A percentile compares a stretch with the other conserved stretches of the same genome.
Conservation (phyloP, 768 basidiomycete genomes). For the Suillus placidus region DNA sequence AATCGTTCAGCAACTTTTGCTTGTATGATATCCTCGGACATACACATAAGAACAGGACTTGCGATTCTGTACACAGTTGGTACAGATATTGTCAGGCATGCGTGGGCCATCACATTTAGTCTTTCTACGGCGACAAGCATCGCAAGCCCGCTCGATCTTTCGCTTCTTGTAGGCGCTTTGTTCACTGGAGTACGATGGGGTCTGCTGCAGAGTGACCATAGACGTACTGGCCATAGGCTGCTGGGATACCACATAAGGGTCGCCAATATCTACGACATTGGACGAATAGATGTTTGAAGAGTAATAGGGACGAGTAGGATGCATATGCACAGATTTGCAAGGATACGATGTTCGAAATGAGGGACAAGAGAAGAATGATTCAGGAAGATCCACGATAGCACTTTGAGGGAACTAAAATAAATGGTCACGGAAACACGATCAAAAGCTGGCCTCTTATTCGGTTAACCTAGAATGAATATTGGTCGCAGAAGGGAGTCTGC, state of each 20-base stretch:
- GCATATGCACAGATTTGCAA: conserved; percentile 19
- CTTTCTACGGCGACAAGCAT: conserved; percentile 59
- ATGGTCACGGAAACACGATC: not conserved
- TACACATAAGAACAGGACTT: conserved; percentile 65
- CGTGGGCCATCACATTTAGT: conserved; percentile 63
- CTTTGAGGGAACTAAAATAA: conserved; percentile 22
- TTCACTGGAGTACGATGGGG: conserved; percentile 14
- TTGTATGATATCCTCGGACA: conserved; percentile 25
- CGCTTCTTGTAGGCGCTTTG: conserved; percentile 39
- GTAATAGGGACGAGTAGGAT: conserved; percentile 19
- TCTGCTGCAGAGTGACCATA: conserved; percentile 16
- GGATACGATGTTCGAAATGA: conserved; percentile 5
- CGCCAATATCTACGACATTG: conserved; percentile 33
- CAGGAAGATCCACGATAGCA: conserved; percentile 15
- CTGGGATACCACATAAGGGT: conserved; percentile 14
- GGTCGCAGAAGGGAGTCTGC: not conserved
- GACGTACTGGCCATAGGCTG: conserved; percentile 12
- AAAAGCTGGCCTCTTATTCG: not conserved
- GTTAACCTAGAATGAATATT: not conserved
- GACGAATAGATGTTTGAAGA: conserved; percentile 17
- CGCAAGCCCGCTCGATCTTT: conserved; percentile 60
- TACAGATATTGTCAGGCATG: conserved; percentile 52
- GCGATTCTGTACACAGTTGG: conserved; percentile 55
- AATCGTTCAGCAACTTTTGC: conserved; percentile 10
- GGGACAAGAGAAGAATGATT: conserved; percentile 6